Evolutionary conservation across 2,329 filamentous ascomycete species (phyloP), one percentile per base, ranked within the genome.

Genomic region (Pleurostoma richardsiae): DNA sequence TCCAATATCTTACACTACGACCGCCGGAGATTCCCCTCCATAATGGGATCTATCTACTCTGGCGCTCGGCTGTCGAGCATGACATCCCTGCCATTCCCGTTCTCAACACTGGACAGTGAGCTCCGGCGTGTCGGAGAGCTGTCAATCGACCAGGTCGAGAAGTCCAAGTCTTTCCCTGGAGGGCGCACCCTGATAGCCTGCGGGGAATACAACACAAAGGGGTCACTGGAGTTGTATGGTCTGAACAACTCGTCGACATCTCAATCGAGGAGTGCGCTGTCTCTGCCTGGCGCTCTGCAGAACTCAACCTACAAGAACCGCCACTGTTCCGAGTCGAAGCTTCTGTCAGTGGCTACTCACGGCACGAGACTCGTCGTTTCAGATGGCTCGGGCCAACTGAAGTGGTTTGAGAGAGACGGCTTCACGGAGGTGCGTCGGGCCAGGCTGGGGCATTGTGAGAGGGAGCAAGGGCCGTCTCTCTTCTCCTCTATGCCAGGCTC

Each of bases 361-460:
- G 92, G 92, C 4, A 86, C 85, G 6, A 79, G 87, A 4, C 77
- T 96, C 30, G 89, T 90, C 19, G 88, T 88, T 54, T 88, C 88
- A 3, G 92, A 97, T 58, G 87, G 87, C 1, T 82, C 89, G 28
- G 92, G 92, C 0, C 82, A 85, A 43, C 65, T 97, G 52, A 92
- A 90, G 62, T 97, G 92, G 91, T 82, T 95, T 40, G 92, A 97
- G 65, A 77, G 91, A 33, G 90, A 96, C 59, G 90, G 88, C 1
- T 73, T 75, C 50, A 83, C 79, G 5, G 79, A 83, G 54, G 76
- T 78, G 39, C 71, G 80, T 43, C 65, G 69, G 51, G 68, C 74
- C 51, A 74, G 69, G 53, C 76, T 85, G 29, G 79, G 81, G 2
- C 72, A 80, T 49, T 77, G 76, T 56, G 73, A 79, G 49, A 58